A percentile compares a stretch with the other conserved stretches of the same genome.
Evolutionary conservation across 495 filamentous ascomycete species (phyloP).

Genomic region (Aspergillus asperescens): DNA sequence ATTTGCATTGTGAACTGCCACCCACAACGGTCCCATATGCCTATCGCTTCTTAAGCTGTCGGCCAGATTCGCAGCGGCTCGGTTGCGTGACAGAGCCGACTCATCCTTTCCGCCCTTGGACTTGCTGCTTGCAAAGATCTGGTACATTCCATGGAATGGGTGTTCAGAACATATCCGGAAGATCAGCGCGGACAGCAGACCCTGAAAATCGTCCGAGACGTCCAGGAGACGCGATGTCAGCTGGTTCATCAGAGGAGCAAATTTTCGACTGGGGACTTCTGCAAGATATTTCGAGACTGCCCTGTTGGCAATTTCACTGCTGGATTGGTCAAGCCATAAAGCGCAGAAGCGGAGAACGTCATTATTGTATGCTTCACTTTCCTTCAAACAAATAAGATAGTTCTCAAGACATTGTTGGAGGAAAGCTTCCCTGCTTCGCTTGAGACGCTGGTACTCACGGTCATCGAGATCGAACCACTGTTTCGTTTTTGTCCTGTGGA

Average conservation of each 20-base stretch:
- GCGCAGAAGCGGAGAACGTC: slow-evolving; percentile 92
- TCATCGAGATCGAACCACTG: slow-evolving; percentile 87
- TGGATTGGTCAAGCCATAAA: slow-evolving; percentile 82
- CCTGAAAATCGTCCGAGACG: slow-evolving; percentile 63
- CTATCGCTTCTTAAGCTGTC: slow-evolving; percentile 51
- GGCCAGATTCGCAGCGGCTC: slow-evolving; percentile 63
- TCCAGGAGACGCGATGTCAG: slow-evolving; percentile 84
- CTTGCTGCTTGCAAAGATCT: slow-evolving; percentile 77
- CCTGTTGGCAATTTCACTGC: slow-evolving; percentile 63
- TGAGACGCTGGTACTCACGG: slow-evolving; percentile 74
- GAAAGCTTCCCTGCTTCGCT: slow-evolving; percentile 69
- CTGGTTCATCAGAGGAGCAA: slow-evolving; percentile 91
- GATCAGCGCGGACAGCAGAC: slow-evolving; percentile 63
- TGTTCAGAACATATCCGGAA: slow-evolving; percentile 82
- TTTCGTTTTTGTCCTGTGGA: slow-evolving; percentile 58
- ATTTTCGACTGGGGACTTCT: slow-evolving; percentile 81
- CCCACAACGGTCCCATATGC: slow-evolving; percentile 49
- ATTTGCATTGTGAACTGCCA: slow-evolving; percentile 65
- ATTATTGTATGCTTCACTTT: slow-evolving; percentile 82
- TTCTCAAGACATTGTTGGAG: slow-evolving; percentile 86
- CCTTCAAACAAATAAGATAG: slow-evolving; percentile 77
- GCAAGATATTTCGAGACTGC: slow-evolving; percentile 65
- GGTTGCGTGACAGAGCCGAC: slow-evolving; percentile 61
- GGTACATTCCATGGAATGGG: slow-evolving; percentile 93
- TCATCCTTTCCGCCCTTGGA: slow-evolving; percentile 64